Percentiles rank a stretch among this genome's conserved stretches.
Conservation (phyloP, 2,329 filamentous ascomycete genomes). For the Epichloe aotearoae region DNA sequence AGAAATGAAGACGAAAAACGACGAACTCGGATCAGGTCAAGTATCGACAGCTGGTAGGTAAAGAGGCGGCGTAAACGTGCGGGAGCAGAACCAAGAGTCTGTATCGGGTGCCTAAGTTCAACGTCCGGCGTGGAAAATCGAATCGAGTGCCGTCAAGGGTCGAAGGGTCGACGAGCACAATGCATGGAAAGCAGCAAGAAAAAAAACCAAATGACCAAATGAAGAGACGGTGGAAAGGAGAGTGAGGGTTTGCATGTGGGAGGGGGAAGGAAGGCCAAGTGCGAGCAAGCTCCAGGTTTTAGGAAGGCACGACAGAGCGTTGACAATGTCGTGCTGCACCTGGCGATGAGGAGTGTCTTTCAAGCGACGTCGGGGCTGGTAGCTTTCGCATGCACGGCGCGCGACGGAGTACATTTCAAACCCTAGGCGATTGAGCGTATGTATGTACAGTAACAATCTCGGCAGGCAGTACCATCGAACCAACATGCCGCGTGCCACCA, state of each 20-base stretch:
- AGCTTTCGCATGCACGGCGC: no score
- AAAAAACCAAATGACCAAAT: not conserved
- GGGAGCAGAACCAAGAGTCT: not conserved
- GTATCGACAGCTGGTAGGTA: not conserved
- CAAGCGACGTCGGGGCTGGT: not conserved
- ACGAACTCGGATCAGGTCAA: not conserved
- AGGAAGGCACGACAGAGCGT: not conserved
- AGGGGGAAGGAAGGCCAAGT: not conserved
- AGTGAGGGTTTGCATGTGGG: not conserved
- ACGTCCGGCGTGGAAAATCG: conserved; percentile 1
- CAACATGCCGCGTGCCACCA: not conserved
- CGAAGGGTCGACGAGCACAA: not conserved
- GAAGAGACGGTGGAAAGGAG: not conserved
- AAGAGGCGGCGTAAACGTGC: not conserved
- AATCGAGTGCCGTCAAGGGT: not conserved
- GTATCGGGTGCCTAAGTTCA: not conserved
- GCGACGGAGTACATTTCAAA: no score
- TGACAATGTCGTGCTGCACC: not conserved
- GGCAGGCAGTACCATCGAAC: not conserved
- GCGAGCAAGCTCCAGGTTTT: not conserved
- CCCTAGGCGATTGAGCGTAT: not conserved
- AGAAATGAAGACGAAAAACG: no score
- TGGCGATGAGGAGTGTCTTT: not conserved
- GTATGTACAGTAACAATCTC: not conserved
- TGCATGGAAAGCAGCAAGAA: not conserved